A percentile compares a stretch with the other conserved stretches of the same genome.
Evolutionary conservation across 2,329 filamentous ascomycete species (phyloP).

Genomic region (Mycosphaerella arachidis): DNA sequence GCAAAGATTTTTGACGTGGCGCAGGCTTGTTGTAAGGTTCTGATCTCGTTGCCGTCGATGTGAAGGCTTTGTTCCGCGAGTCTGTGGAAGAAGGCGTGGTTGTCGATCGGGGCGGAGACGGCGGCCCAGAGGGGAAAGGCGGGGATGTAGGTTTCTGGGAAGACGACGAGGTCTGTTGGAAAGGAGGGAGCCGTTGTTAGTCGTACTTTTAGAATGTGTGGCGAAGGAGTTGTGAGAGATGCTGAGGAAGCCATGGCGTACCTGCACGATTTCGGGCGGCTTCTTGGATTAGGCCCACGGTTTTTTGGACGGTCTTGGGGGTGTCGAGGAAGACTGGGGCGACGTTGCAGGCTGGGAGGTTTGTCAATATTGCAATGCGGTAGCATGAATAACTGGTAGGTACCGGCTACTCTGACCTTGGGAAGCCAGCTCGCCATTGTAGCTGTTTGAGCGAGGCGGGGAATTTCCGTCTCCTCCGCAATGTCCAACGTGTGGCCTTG

Average conservation of each 20-base stretch:
- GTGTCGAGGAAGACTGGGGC: constrained; percentile 48
- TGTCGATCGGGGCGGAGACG: constrained; percentile 43
- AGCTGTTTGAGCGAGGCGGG: constrained; percentile 23
- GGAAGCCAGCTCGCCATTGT: constrained; percentile 22
- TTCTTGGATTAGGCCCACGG: constrained; percentile 42
- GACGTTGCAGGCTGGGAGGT: constrained; percentile 27
- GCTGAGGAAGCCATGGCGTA: too few relatives aligned
- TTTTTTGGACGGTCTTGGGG: constrained; percentile 44
- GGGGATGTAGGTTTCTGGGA: constrained; percentile 52
- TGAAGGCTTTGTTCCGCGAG: constrained; percentile 45
- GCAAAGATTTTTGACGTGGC: constrained; percentile 38
- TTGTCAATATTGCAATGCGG: background rate
- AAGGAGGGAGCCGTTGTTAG: too few relatives aligned
- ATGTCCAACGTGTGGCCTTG: too few relatives aligned
- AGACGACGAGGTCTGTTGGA: constrained; percentile 45
- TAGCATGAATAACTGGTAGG: background rate
- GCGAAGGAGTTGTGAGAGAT: too few relatives aligned
- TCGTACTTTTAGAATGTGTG: too few relatives aligned
- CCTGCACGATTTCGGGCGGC: constrained; percentile 41
- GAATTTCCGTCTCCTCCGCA: constrained; percentile 31
- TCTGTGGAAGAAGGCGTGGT: constrained; percentile 48
- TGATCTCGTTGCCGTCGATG: constrained; percentile 46
- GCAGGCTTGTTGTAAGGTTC: constrained; percentile 38
- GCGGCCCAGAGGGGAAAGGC: constrained; percentile 53
- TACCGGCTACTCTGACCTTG: constrained; percentile 24